Base-by-base conservation (phyloP, 225 moss, liverwort and hornwort genomes). In the Antitrichia curtipendula region DNA sequence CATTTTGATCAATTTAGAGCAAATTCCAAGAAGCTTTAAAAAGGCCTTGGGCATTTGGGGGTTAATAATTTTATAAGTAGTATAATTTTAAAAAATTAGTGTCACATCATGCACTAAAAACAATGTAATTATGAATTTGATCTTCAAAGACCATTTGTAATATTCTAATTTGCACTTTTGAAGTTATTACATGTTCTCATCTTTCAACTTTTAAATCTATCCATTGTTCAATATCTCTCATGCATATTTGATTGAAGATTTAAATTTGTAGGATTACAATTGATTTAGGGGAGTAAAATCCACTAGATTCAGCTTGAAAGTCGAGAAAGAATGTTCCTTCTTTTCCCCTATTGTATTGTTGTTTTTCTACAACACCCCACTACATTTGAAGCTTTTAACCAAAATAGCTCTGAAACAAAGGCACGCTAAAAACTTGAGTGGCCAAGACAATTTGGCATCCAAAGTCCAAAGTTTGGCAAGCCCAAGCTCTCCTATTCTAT, bases 401-500 rank as follows among this genome's bases (percentile, higher is more conserved):
- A 34, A 34, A 34, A 34, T 15, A 25, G 5, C 15, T 15, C 3
- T 1, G 0, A 9, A 70, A 16, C 6, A 43, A 71, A 2, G 27
- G 25, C 0, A 5, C 0, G 3, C 3, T 71, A 2, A 43, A 43
- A 27, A 16, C 16, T 71, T 43, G 1, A 71, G 4, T 0, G 1
- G 0, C 5, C 0, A 38, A 0, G 1, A 0, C 2, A 68, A 1
- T 7, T 38, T 68, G 68, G 13, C 1, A 0, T 38, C 22, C 8
- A 69, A 40, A 66, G 64, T 64, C 36, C 6, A 66, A n/a, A n/a
- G 16, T 71, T 27, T 71, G 25, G 9, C 27, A 18, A 25, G 25
- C 4, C 4, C 0, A 1, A 1, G 12, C 9, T 70, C 15, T 3
- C 1, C 0, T 70, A 0, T 16, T 25, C 27, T 1, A 1, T 41